Conservation (phyloP, 352 stramenopile genomes). For the Globisporangium iwayamae region DNA sequence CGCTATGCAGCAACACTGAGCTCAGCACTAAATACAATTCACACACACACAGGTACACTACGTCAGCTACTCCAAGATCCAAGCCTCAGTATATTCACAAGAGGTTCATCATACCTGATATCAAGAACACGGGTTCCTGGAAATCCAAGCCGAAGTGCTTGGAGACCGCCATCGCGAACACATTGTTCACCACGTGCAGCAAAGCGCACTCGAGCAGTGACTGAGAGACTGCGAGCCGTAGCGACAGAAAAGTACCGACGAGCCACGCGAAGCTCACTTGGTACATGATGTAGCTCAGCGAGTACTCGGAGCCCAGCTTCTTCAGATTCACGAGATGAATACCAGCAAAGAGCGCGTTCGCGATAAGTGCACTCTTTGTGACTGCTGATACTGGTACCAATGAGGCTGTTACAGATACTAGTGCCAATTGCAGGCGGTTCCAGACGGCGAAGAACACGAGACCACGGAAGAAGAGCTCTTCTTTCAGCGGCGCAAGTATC, state of each 20-base stretch:
- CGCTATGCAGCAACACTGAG: background rate
- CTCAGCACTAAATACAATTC: background rate
- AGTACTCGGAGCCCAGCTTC: slow-evolving; percentile 16
- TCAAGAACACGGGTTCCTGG: background rate
- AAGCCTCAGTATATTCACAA: background rate
- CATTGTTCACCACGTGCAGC: slow-evolving; percentile 61
- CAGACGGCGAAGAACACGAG: slow-evolving; percentile 40
- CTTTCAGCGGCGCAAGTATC: slow-evolving; percentile 38
- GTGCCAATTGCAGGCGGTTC: slow-evolving; percentile 32
- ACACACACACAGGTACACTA: background rate
- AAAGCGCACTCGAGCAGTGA: slow-evolving; percentile 54
- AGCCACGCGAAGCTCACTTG: slow-evolving; percentile 41
- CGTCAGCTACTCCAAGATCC: background rate
- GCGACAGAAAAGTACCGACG: slow-evolving; percentile 44
- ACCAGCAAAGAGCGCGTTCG: slow-evolving; percentile 41
- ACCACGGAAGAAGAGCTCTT: slow-evolving; percentile 70
- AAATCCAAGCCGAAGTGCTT: slow-evolving; percentile 13
- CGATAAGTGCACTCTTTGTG: slow-evolving; percentile 23
- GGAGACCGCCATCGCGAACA: slow-evolving; percentile 34
- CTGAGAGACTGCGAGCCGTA: slow-evolving; percentile 28
- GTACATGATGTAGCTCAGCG: slow-evolving; percentile 29
- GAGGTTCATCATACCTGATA: background rate
- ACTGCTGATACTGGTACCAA: background rate
- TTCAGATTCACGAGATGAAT: slow-evolving; percentile 44
- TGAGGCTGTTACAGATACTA: background rate